Percentiles rank a stretch among this genome's conserved stretches.
Conservation (phyloP, 768 basidiomycete genomes). For the Crassisporium funariophilum region DNA sequence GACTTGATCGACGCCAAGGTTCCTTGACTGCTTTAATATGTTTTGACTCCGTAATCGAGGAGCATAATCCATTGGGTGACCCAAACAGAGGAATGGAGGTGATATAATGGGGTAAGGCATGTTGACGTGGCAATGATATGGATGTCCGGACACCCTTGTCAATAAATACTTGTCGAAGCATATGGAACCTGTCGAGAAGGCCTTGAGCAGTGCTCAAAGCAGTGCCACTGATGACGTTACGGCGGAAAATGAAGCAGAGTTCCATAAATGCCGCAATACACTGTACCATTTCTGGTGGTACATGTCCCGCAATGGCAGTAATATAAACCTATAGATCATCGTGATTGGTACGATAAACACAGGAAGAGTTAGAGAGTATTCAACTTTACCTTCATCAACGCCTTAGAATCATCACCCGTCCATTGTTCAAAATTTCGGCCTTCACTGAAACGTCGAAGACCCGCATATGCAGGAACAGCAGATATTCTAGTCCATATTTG, state of each 20-base stretch:
- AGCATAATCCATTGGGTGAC: constrained; percentile 31
- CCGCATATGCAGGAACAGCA: constrained; percentile 22
- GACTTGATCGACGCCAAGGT: constrained; percentile 35
- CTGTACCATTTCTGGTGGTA: constrained; percentile 27
- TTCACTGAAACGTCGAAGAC: constrained; percentile 24
- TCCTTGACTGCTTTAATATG: constrained; percentile 34
- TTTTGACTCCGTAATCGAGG: constrained; percentile 35
- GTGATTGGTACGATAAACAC: not conserved
- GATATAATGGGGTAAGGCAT: constrained; percentile 26
- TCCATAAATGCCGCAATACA: constrained; percentile 27
- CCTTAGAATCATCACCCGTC: constrained; percentile 36
- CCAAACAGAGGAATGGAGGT: constrained; percentile 23
- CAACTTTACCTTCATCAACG: constrained; percentile 32
- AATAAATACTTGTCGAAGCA: constrained; percentile 29
- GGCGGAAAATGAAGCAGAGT: constrained; percentile 27
- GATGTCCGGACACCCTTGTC: constrained; percentile 18
- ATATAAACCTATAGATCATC: constrained; percentile 23
- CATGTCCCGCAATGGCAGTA: constrained; percentile 27
- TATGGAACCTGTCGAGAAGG: constrained; percentile 25
- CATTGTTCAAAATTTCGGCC: constrained; percentile 28
- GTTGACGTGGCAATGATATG: constrained; percentile 30
- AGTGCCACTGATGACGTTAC: constrained; percentile 18
- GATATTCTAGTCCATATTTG: constrained; percentile 17
- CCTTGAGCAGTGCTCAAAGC: constrained; percentile 11
- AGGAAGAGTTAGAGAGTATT: not conserved